Evolutionary conservation across 2,329 filamentous ascomycete genomes (phyloP), one percentile per base, ranked within the genome.

Genomic region (Thelonectria blattea): DNA sequence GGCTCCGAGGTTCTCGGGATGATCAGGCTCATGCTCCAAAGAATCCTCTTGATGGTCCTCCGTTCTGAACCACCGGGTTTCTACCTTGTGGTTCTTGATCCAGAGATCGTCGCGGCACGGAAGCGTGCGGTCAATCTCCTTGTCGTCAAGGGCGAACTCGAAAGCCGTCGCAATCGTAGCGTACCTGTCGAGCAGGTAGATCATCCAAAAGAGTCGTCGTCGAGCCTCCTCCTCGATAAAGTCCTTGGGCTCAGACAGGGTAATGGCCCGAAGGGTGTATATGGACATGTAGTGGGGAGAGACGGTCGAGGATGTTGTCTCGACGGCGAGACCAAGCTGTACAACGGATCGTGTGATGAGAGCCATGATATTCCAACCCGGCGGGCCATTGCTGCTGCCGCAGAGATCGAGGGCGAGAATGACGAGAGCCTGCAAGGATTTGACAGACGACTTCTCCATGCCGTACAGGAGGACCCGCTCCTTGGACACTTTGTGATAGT

Each of bases 171-270:
- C 90, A 57, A 97, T 89, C 0, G 93, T 97, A 1, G 92, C 92
- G 72, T 96, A 97, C 51, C 93, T 85, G 73, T 97, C 93, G 6
- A 97, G 82, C 12, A 97, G 79, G 72, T 96, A 97, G 11, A 96
- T 88, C 88, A 96, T 94, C 93, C 93, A 97, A 75, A 97, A 96
- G 1, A 97, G 80, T 24, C 93, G 83, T 27, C 93, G 85, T 27
- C 93, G 83, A 43, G 91, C 91, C 74, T 97, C 93, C 62, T 97
- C 93, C 72, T 97, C 93, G 57, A 96, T 90, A 75, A 93, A 97
- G 62, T 92, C 91, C 52, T 87, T 88, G 0, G 93, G 85, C 62
- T 96, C 92, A 0, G 92, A 91, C 0, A 97, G 80, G 3, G 94
- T 88, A 80, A 93, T 93, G 15, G 93, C 92, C 56, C 93, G 85